phyloP scores from a whole-genome alignment of 2,329 filamentous ascomycete species.

The Zymoseptoria brevis region DNA sequence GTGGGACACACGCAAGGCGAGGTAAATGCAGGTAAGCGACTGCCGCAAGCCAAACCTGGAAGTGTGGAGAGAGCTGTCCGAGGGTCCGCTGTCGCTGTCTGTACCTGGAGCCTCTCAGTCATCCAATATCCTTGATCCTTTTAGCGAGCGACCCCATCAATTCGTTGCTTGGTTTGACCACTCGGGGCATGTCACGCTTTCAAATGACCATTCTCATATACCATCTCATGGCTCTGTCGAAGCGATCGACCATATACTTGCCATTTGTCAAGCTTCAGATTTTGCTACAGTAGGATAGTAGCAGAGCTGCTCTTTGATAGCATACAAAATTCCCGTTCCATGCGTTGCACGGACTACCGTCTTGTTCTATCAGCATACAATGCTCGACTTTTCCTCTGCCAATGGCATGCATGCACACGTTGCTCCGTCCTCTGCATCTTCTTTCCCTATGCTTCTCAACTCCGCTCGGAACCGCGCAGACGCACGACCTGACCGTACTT shows the following conservation, averaged over 20 bases:
- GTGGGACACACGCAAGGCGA: not conserved
- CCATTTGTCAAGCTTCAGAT: not conserved
- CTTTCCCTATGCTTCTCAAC: conserved; percentile 37
- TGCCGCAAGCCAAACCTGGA: not conserved
- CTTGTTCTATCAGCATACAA: not conserved
- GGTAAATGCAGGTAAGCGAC: not conserved
- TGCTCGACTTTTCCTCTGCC: not conserved
- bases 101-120: not conserved
- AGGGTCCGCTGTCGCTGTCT: not conserved
- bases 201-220: not conserved
- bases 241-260: not conserved
- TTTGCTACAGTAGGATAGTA: not conserved
- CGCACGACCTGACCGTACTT: conserved; percentile 97
- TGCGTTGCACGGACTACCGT: not conserved
- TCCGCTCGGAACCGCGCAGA: conserved; percentile 87
- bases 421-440: not conserved
- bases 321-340: not conserved
- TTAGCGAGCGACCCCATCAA: not conserved
- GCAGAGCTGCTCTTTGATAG: not conserved
- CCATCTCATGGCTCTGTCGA: not conserved
- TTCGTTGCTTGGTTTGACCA: not conserved
- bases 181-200: not conserved
- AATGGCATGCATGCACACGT: not conserved
- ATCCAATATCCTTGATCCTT: not conserved
- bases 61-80: not conserved